Evolutionary conservation across 805 yeast species (phyloP).

Genomic region (Metschnikowia baotianmanensis): DNA sequence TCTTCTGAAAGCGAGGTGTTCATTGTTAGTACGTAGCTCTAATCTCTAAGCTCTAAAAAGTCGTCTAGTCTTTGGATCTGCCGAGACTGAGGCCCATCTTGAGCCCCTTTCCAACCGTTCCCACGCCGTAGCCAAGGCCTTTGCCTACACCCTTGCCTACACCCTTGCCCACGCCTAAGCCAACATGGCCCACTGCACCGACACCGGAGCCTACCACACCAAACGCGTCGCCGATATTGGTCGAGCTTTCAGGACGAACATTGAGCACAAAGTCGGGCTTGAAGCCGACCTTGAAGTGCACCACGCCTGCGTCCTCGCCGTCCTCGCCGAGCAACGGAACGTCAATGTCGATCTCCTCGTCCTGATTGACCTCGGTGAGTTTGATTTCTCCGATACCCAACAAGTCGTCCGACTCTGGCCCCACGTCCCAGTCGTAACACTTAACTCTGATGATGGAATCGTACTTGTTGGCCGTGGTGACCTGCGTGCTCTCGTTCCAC

Average conservation of each 20-base stretch:
- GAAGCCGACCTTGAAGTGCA: slow-evolving; percentile 59
- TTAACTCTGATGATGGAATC: slow-evolving; percentile 56
- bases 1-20: neutral
- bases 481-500: slow-evolving; percentile 71
- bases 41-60: neutral
- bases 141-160: slow-evolving; percentile 22
- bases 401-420: slow-evolving; percentile 79
- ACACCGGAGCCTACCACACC: slow-evolving; percentile 34
- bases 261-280: slow-evolving; percentile 66
- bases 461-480: slow-evolving; percentile 59
- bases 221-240: slow-evolving; percentile 45
- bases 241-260: slow-evolving; percentile 31
- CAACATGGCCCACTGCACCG: slow-evolving; percentile 21
- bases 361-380: slow-evolving; percentile 49
- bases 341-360: slow-evolving; percentile 42
- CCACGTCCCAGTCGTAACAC: slow-evolving; percentile 90
- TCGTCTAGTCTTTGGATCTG: slow-evolving; percentile 4
- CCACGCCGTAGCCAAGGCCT: slow-evolving; percentile 32
- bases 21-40: neutral
- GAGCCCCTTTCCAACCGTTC: slow-evolving; percentile 33
- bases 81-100: slow-evolving; percentile 39
- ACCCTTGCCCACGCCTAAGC: slow-evolving; percentile 21
- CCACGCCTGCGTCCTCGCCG: slow-evolving; percentile 60
- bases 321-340: slow-evolving; percentile 46
- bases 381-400: slow-evolving; percentile 65